These are phyloP conservation scores for Aspergillus quadrilineatus DNA, from an alignment of 2,329 filamentous ascomycete species.

Conservation along the genomic window DNA sequence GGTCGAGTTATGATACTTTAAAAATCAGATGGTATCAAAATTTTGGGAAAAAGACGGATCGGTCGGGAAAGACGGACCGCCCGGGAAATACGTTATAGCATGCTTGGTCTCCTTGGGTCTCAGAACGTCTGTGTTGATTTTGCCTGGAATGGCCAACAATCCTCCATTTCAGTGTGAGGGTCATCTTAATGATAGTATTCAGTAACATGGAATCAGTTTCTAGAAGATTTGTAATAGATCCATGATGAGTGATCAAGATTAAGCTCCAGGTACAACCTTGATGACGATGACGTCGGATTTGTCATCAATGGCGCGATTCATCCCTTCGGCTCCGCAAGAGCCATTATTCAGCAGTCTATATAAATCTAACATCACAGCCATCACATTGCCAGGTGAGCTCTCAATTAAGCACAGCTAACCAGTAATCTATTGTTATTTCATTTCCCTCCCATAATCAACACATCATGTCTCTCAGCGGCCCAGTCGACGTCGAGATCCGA, in stretches of 20 bases:
- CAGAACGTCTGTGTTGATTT: too few species aligned
- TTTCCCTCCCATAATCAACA: background rate
- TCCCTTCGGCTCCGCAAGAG: background rate
- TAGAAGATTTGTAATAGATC: background rate
- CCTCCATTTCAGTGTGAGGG: too few species aligned
- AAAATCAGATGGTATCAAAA: too few species aligned
- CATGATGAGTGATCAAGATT: background rate
- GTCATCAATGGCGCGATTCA: background rate
- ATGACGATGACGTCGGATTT: background rate
- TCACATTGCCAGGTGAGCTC: background rate
- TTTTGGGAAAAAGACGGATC: too few species aligned
- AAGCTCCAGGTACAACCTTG: background rate
- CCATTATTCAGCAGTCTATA: background rate
- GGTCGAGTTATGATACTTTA: too few species aligned
- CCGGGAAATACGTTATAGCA: too few species aligned
- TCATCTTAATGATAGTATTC: too few species aligned
- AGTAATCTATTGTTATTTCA: background rate
- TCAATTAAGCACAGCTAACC: background rate
- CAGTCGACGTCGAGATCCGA: constrained; percentile 6
- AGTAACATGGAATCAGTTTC: background rate
- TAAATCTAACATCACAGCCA: background rate
- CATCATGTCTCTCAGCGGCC: constrained; percentile 1
- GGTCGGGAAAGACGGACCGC: too few species aligned
- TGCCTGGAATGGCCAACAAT: too few species aligned
- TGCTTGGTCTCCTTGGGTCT: too few species aligned